Base-by-base conservation (phyloP, 163 green algal genomes). In the Volvox carteri region DNA sequence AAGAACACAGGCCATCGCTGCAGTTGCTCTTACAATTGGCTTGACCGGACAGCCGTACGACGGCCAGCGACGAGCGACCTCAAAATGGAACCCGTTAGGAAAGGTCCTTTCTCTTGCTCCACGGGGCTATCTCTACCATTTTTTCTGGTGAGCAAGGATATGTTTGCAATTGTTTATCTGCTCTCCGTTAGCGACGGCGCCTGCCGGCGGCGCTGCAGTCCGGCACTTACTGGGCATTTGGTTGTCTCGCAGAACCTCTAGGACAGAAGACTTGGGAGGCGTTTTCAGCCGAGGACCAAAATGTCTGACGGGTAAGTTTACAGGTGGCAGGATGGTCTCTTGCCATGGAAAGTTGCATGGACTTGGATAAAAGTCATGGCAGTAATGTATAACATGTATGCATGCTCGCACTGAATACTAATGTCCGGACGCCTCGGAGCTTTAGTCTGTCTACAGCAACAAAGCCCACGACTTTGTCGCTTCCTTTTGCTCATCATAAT, bases 211-310 rank as follows among this genome's bases (percentile, higher is more conserved):
- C 73, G 16, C 50, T 72, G 28, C 42, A 58, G 9, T 35, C 23
- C 18, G 52, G 35, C 60, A 2, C 19, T 48, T 30, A 46, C 65
- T 1, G 19, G 46, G 65, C 6, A 12, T 12, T 75, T 75, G 9
- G 11, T 75, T 37, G 41, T 23, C 73, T 42, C 39, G 67, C 84
- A 89, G 84, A 78, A 85, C 77, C 90, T 93, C 90, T 84, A 93
- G 90, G 90, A 93, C 90, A 76, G 76, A 93, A 92, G 91, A 92
- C 76, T 75, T 86, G 84, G 91, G 91, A 93, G 91, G 83, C 85
- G 91, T 86, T 73, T 50, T 67, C 74, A 91, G 85, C 85, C 91
- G 85, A 93, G 91, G 91, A 94, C 91, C 91, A 92, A 86, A 35
- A 94, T 94, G 91, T 94, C 91, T 94, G 91, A 92, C 33, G 84